Conservation (phyloP, 345 rosid genomes). For the Excoecaria agallocha region DNA sequence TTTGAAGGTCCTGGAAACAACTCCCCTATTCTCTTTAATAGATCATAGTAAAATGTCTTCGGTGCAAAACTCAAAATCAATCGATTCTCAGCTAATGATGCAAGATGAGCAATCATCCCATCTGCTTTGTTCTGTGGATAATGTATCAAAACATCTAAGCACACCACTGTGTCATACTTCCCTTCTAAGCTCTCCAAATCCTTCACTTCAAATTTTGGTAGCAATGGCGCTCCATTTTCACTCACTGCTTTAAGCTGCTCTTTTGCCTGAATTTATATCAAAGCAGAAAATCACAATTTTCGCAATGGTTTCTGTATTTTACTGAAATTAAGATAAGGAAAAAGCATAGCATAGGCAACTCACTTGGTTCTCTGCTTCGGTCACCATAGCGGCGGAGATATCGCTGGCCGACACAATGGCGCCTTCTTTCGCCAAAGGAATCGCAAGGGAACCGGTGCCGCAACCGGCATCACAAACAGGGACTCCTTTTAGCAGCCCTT, state of each 20-base stretch:
- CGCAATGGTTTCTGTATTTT: too few relatives aligned
- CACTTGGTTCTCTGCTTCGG: conserved; percentile 85
- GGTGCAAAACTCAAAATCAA: conserved; percentile 88
- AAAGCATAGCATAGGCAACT: background rate
- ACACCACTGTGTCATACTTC: conserved; percentile 73
- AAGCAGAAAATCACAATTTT: too few relatives aligned
- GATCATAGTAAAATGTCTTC: conserved; percentile 76
- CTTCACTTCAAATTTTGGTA: conserved; percentile 78
- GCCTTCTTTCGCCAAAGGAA: conserved; percentile 85
- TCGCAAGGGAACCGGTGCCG: conserved; percentile 73
- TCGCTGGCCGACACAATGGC: conserved; percentile 83
- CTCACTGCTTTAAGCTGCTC: conserved; percentile 44
- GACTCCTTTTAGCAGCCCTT: conserved; percentile 64
- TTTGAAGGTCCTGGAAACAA: conserved; percentile 96
- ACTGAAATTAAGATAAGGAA: background rate
- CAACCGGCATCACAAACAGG: conserved; percentile 94
- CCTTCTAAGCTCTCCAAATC: conserved; percentile 83
- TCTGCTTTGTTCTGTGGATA: conserved; percentile 93
- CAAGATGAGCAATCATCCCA: conserved; percentile 90
- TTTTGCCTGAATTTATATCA: conserved; percentile 46
- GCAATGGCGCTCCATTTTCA: conserved; percentile 27
- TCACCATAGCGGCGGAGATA: conserved; percentile 91
- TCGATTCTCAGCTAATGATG: conserved; percentile 80
- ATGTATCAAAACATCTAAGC: conserved; percentile 90
- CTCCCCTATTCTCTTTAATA: conserved; percentile 82